Base-by-base conservation (phyloP, 345 rosid species). In the Noccaea bulbosa region DNA sequence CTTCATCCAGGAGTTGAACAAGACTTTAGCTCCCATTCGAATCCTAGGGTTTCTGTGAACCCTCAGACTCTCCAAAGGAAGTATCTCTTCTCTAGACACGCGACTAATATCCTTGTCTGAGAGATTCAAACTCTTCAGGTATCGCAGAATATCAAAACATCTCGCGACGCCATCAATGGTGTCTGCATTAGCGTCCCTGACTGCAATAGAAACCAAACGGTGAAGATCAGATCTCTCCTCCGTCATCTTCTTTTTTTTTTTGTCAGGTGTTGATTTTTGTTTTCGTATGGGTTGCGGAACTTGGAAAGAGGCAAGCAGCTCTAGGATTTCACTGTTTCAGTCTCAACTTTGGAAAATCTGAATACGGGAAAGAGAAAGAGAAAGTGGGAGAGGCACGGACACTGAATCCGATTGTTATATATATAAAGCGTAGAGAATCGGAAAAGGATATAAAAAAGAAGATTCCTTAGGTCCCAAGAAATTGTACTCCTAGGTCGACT, bases 1-100 rank as follows among this genome's bases (percentile, higher is more conserved):
- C 34, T 35, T 20, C 35, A 65, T 12, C 69, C 58, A 65, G 0
- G 58, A 35, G 1, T 7, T 37, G 22, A 65, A 65, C 37, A 65
- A 37, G 1, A 12, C 20, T 0, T 22, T 0, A 11, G 8, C 37
- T 16, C 15, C 69, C n/a, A 2, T 20, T 1, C 22, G 35, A 8
- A 65, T 37, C 37, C n/a, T 22, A 8, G 34, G 8, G 37, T 65
- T 49, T 8, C 12, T 5, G 6, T 54, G 52, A 14, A 43, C 6
- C 2, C 6, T 11, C 0, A 67, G 6, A 67, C 8, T 44, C n/a
- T 17, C 6, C 53, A 67, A 43, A 4, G 17, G 7, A 54, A 5
- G 8, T 6, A 67, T 54, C 17, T 5, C 33, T 32, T 16, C 30
- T 27, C 30, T 11, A 0, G 43, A 53, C 30, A 27, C 30, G 7